A percentile compares a stretch with the other conserved stretches of the same genome.
Conservation (phyloP, 176 grass and related monocot genomes). For the Aegilops speltoides region DNA sequence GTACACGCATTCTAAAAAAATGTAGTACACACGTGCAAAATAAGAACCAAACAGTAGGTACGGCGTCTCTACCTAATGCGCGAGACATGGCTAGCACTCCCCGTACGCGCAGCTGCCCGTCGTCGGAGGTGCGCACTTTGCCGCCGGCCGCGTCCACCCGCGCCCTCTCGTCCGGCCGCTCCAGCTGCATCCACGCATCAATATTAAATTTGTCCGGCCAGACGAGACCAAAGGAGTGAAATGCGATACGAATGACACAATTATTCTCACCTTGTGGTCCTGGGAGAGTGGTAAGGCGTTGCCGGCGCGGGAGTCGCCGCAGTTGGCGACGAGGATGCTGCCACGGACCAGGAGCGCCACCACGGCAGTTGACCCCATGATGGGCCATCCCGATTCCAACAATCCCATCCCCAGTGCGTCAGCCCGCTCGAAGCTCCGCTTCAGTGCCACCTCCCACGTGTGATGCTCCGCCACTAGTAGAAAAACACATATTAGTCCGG, state of each 20-base stretch:
- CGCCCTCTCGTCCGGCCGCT: not conserved
- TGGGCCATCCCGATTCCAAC: slow-evolving; percentile 35
- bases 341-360: slow-evolving; percentile 48
- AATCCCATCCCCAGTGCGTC: not conserved
- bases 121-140: not conserved
- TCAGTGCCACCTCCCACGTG: slow-evolving; percentile 47
- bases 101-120: not conserved
- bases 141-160: not conserved
- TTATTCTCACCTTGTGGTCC: slow-evolving; percentile 73
- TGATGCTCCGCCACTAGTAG: slow-evolving; percentile 23
- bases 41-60: too few relatives aligned
- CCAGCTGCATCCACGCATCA: not conserved
- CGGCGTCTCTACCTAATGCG: not conserved
- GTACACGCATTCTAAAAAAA: too few relatives aligned
- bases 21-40: too few relatives aligned
- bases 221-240: not conserved
- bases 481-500: too few relatives aligned
- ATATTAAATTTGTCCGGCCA: not conserved
- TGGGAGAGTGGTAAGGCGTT: slow-evolving; percentile 52
- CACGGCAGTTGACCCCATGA: slow-evolving; percentile 80
- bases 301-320: too few relatives aligned
- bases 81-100: not conserved
- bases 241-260: not conserved
- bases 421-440: slow-evolving; percentile 43
- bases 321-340: slow-evolving; percentile 48